Evolutionary conservation across 768 basidiomycete species (phyloP).

Genomic region (Lanmaoa pseudosensibilis): DNA sequence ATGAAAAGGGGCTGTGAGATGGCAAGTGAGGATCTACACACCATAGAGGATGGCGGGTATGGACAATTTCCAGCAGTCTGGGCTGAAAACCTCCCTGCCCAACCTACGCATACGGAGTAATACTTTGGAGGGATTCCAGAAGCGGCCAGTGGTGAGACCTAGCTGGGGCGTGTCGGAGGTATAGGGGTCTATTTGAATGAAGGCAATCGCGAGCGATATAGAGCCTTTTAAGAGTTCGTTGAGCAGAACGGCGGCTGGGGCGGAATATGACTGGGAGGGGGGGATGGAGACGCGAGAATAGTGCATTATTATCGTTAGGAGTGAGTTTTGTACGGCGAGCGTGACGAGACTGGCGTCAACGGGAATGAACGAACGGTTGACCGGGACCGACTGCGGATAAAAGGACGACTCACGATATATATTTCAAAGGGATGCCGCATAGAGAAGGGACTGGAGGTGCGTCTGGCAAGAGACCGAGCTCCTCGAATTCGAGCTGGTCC

Average conservation of each 20-base stretch:
- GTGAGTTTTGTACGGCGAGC: constrained; percentile 91
- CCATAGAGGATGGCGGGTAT: constrained; percentile 95
- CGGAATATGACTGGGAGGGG: constrained; percentile 77
- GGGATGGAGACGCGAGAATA: constrained; percentile 85
- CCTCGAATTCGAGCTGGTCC: constrained; percentile 45
- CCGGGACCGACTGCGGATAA: constrained; percentile 3
- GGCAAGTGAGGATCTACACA: constrained; percentile 27
- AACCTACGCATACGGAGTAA: constrained; percentile 55
- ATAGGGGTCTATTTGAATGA: constrained; percentile 52
- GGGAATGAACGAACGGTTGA: background rate
- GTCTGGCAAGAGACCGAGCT: constrained; percentile 43
- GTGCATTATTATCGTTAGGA: constrained; percentile 93
- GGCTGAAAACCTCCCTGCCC: constrained; percentile 72
- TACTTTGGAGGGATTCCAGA: constrained; percentile 38
- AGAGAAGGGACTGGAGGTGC: constrained; percentile 49
- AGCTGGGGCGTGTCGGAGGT: constrained; percentile 32
- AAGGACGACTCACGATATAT: constrained; percentile 62
- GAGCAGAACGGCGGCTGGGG: constrained; percentile 91
- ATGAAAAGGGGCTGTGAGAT: constrained; percentile 7
- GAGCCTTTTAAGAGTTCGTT: constrained; percentile 91
- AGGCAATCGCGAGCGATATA: constrained; percentile 87
- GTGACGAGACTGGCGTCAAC: constrained; percentile 59
- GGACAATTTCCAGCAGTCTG: constrained; percentile 96
- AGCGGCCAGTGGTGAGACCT: constrained; percentile 33
- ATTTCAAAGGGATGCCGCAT: constrained; percentile 74